Evolutionary conservation across 2,329 filamentous ascomycete genomes (phyloP).

Genomic region (Gnomoniopsis sp.): DNA sequence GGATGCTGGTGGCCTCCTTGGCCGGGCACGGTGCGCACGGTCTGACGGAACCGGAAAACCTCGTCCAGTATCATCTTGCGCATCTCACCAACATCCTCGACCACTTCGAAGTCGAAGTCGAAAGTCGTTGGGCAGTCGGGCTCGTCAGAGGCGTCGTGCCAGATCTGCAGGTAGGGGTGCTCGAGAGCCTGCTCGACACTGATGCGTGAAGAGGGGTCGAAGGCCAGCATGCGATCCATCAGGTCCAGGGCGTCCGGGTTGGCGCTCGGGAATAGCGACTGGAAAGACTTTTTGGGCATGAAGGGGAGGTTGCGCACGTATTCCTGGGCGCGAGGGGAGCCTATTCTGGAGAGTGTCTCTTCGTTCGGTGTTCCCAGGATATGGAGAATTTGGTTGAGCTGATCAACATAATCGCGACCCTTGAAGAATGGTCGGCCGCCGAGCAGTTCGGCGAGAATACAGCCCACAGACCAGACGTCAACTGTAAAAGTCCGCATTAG

Average conservation of each 20-base stretch:
- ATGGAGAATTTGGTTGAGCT: constrained; percentile 98
- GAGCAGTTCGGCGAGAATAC: constrained; percentile 92
- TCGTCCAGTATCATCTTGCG: constrained; percentile 97
- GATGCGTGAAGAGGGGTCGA: constrained; percentile 91
- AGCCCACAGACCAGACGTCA: constrained; percentile 98
- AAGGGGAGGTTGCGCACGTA: constrained; percentile 95
- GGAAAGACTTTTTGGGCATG: constrained; percentile 93
- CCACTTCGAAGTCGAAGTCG: constrained; percentile 97
- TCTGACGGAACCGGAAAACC: constrained; percentile 77
- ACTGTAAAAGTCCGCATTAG: constrained; percentile 51
- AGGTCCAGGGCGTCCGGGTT: constrained; percentile 96
- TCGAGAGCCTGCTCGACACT: constrained; percentile 93
- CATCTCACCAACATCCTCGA: constrained; percentile 94
- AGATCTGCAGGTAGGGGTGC: constrained; percentile 94
- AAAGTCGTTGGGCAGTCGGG: constrained; percentile 90
- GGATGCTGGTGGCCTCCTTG: constrained; percentile 22
- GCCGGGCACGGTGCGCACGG: constrained; percentile 50
- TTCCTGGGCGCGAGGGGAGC: constrained; percentile 92
- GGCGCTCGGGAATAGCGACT: constrained; percentile 83
- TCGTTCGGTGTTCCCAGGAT: constrained; percentile 96
- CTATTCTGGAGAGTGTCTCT: constrained; percentile 89
- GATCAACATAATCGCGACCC: constrained; percentile 97
- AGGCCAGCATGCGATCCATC: constrained; percentile 94
- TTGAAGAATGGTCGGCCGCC: constrained; percentile 99
- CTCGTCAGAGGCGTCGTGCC: constrained; percentile 97